Evolutionary conservation across 2,329 filamentous ascomycete species (phyloP), one percentile per base, ranked within the genome.

Genomic region (Epichloe uncinata): DNA sequence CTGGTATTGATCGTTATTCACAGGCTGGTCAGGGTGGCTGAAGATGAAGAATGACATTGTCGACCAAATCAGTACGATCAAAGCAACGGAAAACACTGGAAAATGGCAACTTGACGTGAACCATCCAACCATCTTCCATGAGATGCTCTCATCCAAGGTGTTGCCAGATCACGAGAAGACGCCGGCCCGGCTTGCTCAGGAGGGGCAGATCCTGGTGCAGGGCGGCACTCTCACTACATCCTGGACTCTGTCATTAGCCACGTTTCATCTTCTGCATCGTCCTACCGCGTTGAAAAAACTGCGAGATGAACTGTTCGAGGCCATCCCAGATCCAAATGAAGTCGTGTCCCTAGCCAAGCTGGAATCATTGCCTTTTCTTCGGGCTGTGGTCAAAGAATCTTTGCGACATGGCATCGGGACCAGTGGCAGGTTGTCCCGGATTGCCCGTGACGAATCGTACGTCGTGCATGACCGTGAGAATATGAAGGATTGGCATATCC

Each of bases 371-470:
- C 66, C 67, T 0, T 77, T 75, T 53, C 66, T 78, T 30, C 60
- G 67, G 30, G 73, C 71, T n/a, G 71, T 76, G 3, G 66, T 78
- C 49, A 72, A 70, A 44, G 75, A 79, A 58, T 64, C 71, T 0
- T 63, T 77, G 56, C 69, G 75, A 6, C 60, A 75, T 4, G 69
- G 73, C 47, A 70, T 74, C 13, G 68, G 68, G 12, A 66, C 73
- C 2, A 71, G 68, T n/a, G 66, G 73, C 47, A 59, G 70, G 4
- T 63, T 77, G 2, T 69, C 74, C 47, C 72, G 75, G 1, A 61
- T 73, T 18, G 72, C 73, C 0, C 70, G 73, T 2, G 56, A 63
- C 30, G 63, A 67, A 52, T 55, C 57, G 3, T 56, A 66, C 18
- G 51, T 60, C 37, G 60, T 60, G 22, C 52, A 55, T n/a, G 65